phyloP scores from a whole-genome alignment of 2,329 filamentous ascomycete genomes.

The Epichloe glyceriae region DNA sequence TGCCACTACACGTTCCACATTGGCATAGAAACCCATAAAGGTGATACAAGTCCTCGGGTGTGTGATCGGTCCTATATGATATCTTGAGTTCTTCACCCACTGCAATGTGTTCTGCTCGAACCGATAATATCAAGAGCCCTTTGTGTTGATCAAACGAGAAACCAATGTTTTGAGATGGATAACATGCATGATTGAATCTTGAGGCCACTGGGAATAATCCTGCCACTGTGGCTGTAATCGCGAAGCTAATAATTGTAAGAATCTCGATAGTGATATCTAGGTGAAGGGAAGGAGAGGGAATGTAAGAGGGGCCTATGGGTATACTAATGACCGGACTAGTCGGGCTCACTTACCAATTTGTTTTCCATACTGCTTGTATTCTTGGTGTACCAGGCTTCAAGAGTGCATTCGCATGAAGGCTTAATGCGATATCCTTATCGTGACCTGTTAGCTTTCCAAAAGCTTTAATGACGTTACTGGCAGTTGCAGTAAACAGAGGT shows the following conservation, averaged over 20 bases:
- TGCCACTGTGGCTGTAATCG: conserved; percentile 19
- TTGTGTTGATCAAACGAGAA: conserved; percentile 27
- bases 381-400: conserved; percentile 15
- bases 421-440: conserved; percentile 20
- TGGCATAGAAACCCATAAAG: conserved; percentile 40
- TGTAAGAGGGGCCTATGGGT: too few relatives aligned
- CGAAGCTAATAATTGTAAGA: conserved; percentile 1
- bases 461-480: conserved; percentile 17
- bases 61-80: conserved; percentile 27
- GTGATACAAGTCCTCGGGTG: conserved; percentile 24
- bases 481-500: conserved; percentile 25
- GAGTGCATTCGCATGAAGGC: conserved; percentile 24
- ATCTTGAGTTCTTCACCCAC: conserved; percentile 39
- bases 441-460: conserved; percentile 22
- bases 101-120: conserved; percentile 20
- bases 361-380: conserved; percentile 27
- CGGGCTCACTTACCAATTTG: conserved; percentile 30
- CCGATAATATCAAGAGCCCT: conserved; percentile 28
- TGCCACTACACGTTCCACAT: conserved; percentile 32
- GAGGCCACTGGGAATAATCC: conserved; percentile 37
- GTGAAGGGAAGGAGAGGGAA: background rate
- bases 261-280: background rate
- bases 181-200: conserved; percentile 47
- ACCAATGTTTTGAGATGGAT: conserved; percentile 26
- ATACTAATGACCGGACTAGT: background rate